Base-by-base conservation (phyloP, 164 flowering plant species). In the Sedum album region DNA sequence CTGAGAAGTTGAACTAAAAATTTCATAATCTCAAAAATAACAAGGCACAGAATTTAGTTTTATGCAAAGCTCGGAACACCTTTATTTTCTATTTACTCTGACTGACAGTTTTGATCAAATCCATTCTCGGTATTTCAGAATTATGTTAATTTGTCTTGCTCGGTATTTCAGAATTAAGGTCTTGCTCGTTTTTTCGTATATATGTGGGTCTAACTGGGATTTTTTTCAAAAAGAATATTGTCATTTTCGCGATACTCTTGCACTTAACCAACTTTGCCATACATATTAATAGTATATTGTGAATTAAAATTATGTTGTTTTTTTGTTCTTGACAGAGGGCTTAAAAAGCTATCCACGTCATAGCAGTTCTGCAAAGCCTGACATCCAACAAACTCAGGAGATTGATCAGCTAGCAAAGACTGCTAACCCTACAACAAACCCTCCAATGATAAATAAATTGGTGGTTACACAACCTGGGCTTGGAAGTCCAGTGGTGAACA, bases 331-430 rank as follows among this genome's bases (percentile, higher is more conserved):
- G 79, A 80, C 94, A 94, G 99, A 90, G 77, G 86, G 91, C 66
- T 86, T 94, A 84, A 90, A 91, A 77, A 86, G 44, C 66, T 88
- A 84, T 81, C 88, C 97, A 70, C 84, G 90, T 36, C 89, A 79
- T 62, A 70, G 84, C 14, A 68, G 77, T 53, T 73, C 80, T 21
- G 73, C 84, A 63, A 90, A 87, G 78, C 68, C 80, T 31, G 87
- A 86, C 76, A 82, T 84, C 79, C 92, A 82, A 69, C 86, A 83
- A 73, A 81, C 84, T 87, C 96, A 83, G 80, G 91, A 89, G 71
- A 82, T 83, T 78, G 96, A 90, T 73, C 93, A 88, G 68, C 64
- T 78, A 49, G 91, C 82, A 66, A 79, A 64, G 71, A 80, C 76
- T 44, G 88, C 83, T 74, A 88, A 88, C 57, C 73, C 84, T 64